Evolutionary conservation across 2,329 filamentous ascomycete species (phyloP).

Genomic region (Penicillium corylophilum): DNA sequence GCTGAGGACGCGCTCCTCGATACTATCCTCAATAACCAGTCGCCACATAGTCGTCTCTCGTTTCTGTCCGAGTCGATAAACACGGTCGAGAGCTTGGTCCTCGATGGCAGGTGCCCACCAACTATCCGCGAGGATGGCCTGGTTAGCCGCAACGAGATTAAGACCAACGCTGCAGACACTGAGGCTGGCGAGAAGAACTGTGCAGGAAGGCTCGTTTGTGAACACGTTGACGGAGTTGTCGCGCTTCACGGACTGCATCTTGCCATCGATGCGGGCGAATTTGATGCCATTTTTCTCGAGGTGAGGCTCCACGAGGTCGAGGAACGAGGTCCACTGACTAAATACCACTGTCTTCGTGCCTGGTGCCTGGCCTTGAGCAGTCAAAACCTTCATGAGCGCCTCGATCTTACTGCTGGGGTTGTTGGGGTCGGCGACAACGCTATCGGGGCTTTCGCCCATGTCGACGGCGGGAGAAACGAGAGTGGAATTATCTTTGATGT

Average conservation of each 20-base stretch:
- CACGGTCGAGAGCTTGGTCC: conserved; percentile 85
- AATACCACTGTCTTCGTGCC: conserved; percentile 79
- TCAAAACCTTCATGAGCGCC: conserved; percentile 71
- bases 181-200: conserved; percentile 77
- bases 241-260: conserved; percentile 68
- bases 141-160: conserved; percentile 82
- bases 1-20: conserved; percentile 77
- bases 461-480: conserved; percentile 68
- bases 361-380: conserved; percentile 62
- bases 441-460: conserved; percentile 48
- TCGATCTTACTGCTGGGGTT: conserved; percentile 80
- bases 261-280: conserved; percentile 75
- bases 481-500: conserved; percentile 59
- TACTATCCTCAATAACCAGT: conserved; percentile 73
- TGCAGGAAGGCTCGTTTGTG: conserved; percentile 64
- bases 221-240: conserved; percentile 69
- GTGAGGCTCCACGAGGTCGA: conserved; percentile 72
- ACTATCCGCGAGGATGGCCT: conserved; percentile 77
- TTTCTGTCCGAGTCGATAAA: conserved; percentile 81
- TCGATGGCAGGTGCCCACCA: conserved; percentile 96
- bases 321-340: conserved; percentile 75
- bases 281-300: conserved; percentile 60
- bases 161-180: conserved; percentile 81
- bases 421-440: conserved; percentile 58
- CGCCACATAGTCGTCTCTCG: conserved; percentile 76